Evolutionary conservation across 78 protist genomes (phyloP).

Genomic region (Emiliania huxleyi): DNA sequence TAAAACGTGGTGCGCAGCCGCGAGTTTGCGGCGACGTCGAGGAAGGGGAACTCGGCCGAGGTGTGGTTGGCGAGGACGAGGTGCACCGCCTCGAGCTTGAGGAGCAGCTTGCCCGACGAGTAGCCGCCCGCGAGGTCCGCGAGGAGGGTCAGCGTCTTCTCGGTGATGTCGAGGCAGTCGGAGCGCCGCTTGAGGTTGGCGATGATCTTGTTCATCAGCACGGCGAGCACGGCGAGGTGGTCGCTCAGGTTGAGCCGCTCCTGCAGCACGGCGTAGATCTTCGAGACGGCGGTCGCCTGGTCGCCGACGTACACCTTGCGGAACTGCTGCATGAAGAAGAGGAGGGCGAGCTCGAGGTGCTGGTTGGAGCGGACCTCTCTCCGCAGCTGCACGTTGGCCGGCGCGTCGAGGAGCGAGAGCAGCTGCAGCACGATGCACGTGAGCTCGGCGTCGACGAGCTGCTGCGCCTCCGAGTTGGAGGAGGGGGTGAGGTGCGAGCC

Average conservation of each 20-base stretch:
- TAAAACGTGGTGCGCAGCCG: background rate
- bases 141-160: background rate
- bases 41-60: background rate
- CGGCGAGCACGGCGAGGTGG: background rate
- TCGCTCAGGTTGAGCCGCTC: conserved; percentile 1
- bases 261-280: background rate
- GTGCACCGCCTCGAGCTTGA: background rate
- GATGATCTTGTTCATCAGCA: background rate
- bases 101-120: background rate
- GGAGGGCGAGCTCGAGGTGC: conserved; percentile 20
- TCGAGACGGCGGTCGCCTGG: background rate
- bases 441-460: background rate
- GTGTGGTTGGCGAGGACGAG: background rate
- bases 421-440: background rate
- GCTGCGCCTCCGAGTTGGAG: conserved; percentile 7
- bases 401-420: background rate
- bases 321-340: conserved; percentile 37
- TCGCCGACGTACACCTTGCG: conserved; percentile 47
- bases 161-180: background rate
- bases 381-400: background rate
- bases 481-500: conserved; percentile 21
- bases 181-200: background rate
- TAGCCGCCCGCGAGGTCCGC: background rate
- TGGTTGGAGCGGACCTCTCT: background rate
- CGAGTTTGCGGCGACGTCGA: background rate